Evolutionary conservation across 495 filamentous ascomycete genomes (phyloP).

Genomic region (Apodospora peruviana): DNA sequence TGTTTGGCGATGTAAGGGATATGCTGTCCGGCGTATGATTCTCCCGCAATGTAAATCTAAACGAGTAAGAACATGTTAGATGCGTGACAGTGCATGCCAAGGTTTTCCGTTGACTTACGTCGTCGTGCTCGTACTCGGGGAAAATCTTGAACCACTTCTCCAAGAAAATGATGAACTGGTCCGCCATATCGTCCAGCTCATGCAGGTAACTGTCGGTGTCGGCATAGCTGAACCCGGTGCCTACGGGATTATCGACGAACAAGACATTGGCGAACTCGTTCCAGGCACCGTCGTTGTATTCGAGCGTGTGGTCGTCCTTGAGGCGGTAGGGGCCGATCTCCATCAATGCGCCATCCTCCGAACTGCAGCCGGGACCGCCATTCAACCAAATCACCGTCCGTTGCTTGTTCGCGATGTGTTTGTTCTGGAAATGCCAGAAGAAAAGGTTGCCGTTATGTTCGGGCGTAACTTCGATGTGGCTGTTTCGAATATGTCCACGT

Average conservation of each 20-base stretch:
- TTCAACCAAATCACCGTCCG: conserved; percentile 96
- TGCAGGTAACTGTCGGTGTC: conserved; percentile 78
- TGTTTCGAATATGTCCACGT: conserved; percentile 27
- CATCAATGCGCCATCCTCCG: conserved; percentile 96
- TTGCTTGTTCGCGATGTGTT: conserved; percentile 87
- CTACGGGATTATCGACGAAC: conserved; percentile 95
- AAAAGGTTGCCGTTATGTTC: conserved; percentile 87
- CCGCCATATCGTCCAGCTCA: conserved; percentile 83
- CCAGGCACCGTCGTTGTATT: conserved; percentile 88
- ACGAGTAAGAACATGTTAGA: conserved; percentile 3
- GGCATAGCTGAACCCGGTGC: conserved; percentile 93
- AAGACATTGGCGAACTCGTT: conserved; percentile 94
- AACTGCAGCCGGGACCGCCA: conserved; percentile 93
- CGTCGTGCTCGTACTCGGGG: conserved; percentile 86
- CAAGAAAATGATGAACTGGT: conserved; percentile 80
- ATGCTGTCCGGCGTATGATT: conserved; percentile 95
- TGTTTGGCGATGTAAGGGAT: conserved; percentile 92
- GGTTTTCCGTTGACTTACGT: conserved; percentile 68
- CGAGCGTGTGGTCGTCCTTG: conserved; percentile 64
- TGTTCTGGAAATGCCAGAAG: conserved; percentile 97
- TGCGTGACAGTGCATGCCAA: not conserved
- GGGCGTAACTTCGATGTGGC: conserved; percentile 84
- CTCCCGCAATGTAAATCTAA: conserved; percentile 88
- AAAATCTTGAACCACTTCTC: conserved; percentile 87
- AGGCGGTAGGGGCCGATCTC: conserved; percentile 92